phyloP scores from a whole-genome alignment of 345 rosid genomes.

The Acer negundo region DNA sequence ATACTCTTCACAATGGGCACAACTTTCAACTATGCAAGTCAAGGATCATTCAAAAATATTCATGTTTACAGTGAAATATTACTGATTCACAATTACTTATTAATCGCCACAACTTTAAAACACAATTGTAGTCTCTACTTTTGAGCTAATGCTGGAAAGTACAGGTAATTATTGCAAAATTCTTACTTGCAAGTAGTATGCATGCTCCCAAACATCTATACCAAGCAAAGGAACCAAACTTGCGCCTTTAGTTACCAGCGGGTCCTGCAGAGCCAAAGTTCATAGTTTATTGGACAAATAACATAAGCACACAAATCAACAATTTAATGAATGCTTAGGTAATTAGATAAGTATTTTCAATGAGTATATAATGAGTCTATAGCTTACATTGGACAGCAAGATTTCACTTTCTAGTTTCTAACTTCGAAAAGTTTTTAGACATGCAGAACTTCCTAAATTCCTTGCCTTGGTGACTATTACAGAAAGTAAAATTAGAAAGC shows the following conservation, averaged over 20 bases:
- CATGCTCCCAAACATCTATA: slow-evolving; percentile 99
- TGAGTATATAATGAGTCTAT: neutral
- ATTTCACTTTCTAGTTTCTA: neutral
- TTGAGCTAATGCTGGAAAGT: neutral
- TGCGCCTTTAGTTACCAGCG: slow-evolving; percentile 80
- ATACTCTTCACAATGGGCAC: neutral
- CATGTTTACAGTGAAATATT: neutral
- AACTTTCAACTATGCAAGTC: neutral
- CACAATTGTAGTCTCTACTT: neutral
- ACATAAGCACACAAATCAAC: neutral
- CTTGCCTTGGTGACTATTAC: neutral
- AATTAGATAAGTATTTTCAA: neutral
- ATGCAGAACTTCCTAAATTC: neutral
- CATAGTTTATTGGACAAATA: neutral
- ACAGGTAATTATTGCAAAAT: neutral
- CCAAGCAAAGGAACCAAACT: slow-evolving; percentile 82
- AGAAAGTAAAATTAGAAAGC: neutral
- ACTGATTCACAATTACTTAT: neutral
- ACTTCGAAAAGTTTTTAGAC: neutral
- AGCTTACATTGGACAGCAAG: neutral
- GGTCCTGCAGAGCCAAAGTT: slow-evolving; percentile 56
- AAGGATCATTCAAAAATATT: neutral
- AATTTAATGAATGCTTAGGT: neutral
- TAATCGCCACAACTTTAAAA: neutral
- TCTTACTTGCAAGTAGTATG: slow-evolving; percentile 91